phyloP scores from a whole-genome alignment of 495 filamentous ascomycete genomes.

The Aspergillus indologenus region DNA sequence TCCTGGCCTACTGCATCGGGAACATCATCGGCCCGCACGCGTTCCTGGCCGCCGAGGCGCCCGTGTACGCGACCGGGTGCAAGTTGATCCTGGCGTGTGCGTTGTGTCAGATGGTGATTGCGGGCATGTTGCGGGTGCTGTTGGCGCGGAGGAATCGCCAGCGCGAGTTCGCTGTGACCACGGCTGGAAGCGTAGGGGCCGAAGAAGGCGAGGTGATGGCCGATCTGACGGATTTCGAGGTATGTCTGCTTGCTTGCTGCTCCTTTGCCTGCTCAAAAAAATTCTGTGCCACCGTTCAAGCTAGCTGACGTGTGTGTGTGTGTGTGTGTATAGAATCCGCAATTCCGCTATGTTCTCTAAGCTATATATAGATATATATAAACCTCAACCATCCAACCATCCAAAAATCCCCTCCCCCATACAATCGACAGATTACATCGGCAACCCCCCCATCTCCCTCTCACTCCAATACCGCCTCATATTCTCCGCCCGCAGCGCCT shows the following conservation, averaged over 20 bases:
- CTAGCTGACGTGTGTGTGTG: too few species aligned
- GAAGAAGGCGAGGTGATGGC: slow-evolving; percentile 8
- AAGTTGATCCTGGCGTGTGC: slow-evolving; percentile 32
- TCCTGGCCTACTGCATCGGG: slow-evolving; percentile 38
- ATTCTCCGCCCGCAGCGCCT: slow-evolving; percentile 70
- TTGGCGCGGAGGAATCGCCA: slow-evolving; percentile 14
- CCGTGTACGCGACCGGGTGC: slow-evolving; percentile 34
- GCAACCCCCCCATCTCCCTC: slow-evolving; percentile 71
- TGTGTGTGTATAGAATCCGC: slow-evolving; percentile 13
- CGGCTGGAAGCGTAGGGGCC: background rate
- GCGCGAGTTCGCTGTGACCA: slow-evolving; percentile 13
- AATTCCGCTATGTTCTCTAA: slow-evolving; percentile 16
- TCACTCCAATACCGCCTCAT: slow-evolving; percentile 82
- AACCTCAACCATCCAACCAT: too few species aligned
- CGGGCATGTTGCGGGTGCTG: slow-evolving; percentile 12
- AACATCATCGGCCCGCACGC: slow-evolving; percentile 38
- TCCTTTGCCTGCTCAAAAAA: background rate
- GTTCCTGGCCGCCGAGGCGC: slow-evolving; percentile 32
- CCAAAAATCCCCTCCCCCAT: too few species aligned
- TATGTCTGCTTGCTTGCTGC: background rate
- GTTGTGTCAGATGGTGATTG: slow-evolving; percentile 14
- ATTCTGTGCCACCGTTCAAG: too few species aligned
- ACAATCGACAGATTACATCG: slow-evolving; percentile 53
- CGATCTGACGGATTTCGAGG: slow-evolving; percentile 22
- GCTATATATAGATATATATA: too few species aligned